These are phyloP conservation scores for Escovopsis weberi DNA, from an alignment of 2,329 filamentous ascomycete species.

Conservation along the genomic window DNA sequence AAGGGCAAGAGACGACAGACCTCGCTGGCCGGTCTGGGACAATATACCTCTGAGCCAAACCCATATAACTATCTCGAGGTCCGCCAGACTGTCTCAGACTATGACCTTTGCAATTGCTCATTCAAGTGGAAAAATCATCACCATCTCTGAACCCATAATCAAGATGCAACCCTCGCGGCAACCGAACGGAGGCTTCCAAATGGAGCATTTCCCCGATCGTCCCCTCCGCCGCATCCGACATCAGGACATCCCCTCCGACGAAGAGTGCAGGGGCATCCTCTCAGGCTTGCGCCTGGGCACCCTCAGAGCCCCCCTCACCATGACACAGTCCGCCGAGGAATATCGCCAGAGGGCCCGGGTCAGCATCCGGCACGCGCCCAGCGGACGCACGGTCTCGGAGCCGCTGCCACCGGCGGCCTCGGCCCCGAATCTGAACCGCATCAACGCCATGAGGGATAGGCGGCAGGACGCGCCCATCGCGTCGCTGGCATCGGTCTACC, in stretches of 20 bases:
- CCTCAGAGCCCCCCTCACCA: neutral
- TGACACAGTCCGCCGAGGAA: neutral
- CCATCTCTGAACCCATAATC: no score
- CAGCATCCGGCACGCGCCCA: neutral
- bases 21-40: no score
- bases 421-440: neutral
- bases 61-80: no score
- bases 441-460: neutral
- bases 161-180: no score
- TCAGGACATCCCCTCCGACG: conserved; percentile 12
- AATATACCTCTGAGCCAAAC: no score
- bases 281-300: neutral
- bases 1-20: no score
- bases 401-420: neutral
- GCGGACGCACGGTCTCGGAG: no score
- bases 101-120: no score
- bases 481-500: neutral
- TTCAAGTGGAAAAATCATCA: no score
- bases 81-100: no score
- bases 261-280: conserved; percentile 8
- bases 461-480: neutral
- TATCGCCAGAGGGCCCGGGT: neutral
- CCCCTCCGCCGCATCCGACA: conserved; percentile 8
- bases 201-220: conserved; percentile 12
- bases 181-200: neutral